phyloP scores from a whole-genome alignment of 805 yeast species.

The Candida maltosa region DNA sequence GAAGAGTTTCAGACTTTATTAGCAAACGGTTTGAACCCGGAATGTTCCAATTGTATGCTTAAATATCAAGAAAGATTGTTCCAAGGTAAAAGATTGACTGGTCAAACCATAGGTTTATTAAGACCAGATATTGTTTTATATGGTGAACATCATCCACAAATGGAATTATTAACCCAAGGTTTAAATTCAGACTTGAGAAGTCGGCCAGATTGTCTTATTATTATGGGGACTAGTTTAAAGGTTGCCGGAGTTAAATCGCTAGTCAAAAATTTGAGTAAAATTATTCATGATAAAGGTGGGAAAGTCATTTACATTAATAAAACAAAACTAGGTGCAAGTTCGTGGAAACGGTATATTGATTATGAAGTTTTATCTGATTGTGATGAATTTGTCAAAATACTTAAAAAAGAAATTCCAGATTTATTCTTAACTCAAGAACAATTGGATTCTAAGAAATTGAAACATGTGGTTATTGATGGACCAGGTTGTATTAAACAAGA shows the following conservation, averaged over 20 bases:
- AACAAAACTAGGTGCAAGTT: conserved; percentile 54
- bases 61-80: conserved; percentile 53
- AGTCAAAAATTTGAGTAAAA: conserved; percentile 64
- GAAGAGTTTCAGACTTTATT: conserved; percentile 44
- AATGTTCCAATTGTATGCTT: conserved; percentile 67
- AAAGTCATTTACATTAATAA: conserved; percentile 73
- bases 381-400: conserved; percentile 68
- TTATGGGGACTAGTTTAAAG: conserved; percentile 88
- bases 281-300: conserved; percentile 63
- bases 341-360: conserved; percentile 75
- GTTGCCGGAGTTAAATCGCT: conserved; percentile 86
- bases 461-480: conserved; percentile 6
- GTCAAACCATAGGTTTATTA: conserved; percentile 61
- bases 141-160: conserved; percentile 90
- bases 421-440: conserved; percentile 59
- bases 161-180: conserved; percentile 74
- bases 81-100: conserved; percentile 72
- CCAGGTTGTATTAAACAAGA: conserved; percentile 2
- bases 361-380: conserved; percentile 79
- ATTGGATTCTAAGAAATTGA: conserved; percentile 40
- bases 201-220: conserved; percentile 75
- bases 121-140: conserved; percentile 90
- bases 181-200: conserved; percentile 60
- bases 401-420: conserved; percentile 55
- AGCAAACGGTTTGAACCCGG: conserved; percentile 66